These are phyloP conservation scores for Pleurostoma richardsiae DNA, from an alignment of 2,329 filamentous ascomycete genomes.

Conservation along the genomic window DNA sequence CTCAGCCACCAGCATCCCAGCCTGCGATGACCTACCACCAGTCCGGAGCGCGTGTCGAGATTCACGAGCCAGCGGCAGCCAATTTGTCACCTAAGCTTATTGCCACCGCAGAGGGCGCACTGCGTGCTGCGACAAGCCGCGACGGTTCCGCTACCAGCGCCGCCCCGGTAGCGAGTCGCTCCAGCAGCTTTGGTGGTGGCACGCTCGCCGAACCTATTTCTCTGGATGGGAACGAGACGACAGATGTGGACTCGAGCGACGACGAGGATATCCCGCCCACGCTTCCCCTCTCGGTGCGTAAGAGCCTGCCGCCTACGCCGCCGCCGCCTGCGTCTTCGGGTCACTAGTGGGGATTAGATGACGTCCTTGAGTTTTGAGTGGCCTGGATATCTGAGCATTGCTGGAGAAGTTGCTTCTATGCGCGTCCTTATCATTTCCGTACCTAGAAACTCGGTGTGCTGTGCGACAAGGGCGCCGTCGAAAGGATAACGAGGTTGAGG, in stretches of 20 bases:
- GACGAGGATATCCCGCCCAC: conserved; percentile 26
- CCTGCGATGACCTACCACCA: background rate
- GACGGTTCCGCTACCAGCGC: background rate
- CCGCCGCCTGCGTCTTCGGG: background rate
- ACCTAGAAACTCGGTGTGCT: too few relatives aligned
- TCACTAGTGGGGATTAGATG: too few relatives aligned
- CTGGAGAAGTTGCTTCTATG: too few relatives aligned
- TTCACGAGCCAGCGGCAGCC: conserved; percentile 2
- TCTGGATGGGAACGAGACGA: conserved; percentile 5
- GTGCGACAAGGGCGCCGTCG: too few relatives aligned
- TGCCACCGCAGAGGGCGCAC: background rate
- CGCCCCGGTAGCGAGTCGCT: background rate
- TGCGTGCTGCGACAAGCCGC: background rate
- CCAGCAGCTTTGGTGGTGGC: background rate
- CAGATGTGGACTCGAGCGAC: conserved; percentile 17
- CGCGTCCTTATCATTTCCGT: too few relatives aligned
- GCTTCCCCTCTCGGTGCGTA: conserved; percentile 21
- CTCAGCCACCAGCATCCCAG: conserved; percentile 1
- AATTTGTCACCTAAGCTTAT: conserved; percentile 3
- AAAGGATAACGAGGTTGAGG: too few relatives aligned
- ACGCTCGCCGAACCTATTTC: conserved; percentile 6
- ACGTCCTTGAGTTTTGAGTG: too few relatives aligned
- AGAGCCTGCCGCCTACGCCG: conserved; percentile 13
- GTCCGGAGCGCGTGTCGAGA: conserved; percentile 1
- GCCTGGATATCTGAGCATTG: too few relatives aligned